phyloP scores from a whole-genome alignment of 805 yeast genomes.

The Soucietia sequanensis region DNA sequence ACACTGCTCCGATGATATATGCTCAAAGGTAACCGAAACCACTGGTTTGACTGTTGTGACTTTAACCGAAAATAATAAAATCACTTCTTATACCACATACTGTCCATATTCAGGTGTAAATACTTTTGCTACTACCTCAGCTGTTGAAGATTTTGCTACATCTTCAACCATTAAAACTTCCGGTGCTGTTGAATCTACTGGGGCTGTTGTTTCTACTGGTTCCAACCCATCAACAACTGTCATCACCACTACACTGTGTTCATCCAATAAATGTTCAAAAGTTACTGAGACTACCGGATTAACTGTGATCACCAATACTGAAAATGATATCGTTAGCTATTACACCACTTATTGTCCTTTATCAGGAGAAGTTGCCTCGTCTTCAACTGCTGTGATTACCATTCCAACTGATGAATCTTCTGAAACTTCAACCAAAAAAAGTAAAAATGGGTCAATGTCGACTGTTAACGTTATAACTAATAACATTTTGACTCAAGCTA shows the following conservation, averaged over 20 bases:
- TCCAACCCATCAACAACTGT: constrained; percentile 3
- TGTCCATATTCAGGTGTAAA: constrained; percentile 12
- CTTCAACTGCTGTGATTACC: constrained; percentile 11
- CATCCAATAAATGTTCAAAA: constrained; percentile 19
- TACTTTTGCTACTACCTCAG: constrained; percentile 2
- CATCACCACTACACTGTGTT: neutral
- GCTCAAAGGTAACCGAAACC: constrained; percentile 12
- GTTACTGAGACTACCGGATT: constrained; percentile 20
- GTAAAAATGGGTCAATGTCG: constrained; percentile 10
- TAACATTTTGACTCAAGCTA: constrained; percentile 36
- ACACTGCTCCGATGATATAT: constrained; percentile 13
- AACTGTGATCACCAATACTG: constrained; percentile 17
- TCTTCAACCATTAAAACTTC: no score
- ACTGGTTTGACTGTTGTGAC: constrained; percentile 28
- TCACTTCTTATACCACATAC: constrained; percentile 21
- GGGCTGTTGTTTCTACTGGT: no score
- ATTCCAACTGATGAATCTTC: constrained; percentile 11
- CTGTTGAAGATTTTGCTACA: constrained; percentile 1
- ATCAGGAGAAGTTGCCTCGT: no score
- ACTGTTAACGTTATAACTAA: constrained; percentile 42
- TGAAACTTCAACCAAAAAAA: no score
- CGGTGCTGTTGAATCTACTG: neutral
- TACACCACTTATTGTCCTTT: neutral
- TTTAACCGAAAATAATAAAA: constrained; percentile 7
- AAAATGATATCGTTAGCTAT: constrained; percentile 3